These are phyloP conservation scores for Malassezia arunalokei DNA, from an alignment of 1,284 basidiomycete species.

Conservation along the genomic window DNA sequence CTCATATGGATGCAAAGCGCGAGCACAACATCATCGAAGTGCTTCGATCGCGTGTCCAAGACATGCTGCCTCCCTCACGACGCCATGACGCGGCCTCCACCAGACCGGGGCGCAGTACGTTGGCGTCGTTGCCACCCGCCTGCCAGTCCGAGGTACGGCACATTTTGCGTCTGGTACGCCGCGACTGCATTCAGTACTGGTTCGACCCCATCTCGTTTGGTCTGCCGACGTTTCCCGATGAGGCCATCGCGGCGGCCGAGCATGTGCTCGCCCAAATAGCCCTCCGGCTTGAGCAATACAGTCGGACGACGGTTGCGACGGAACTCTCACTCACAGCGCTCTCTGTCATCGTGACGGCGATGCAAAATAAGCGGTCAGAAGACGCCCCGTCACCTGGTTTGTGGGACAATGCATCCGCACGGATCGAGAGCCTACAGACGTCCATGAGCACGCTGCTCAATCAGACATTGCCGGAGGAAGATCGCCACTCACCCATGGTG, in stretches of 20 bases:
- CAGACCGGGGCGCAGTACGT: background rate
- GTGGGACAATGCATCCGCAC: slow-evolving; percentile 2
- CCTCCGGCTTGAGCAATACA: slow-evolving; percentile 7
- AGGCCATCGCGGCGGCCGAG: slow-evolving; percentile 4
- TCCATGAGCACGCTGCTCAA: slow-evolving; percentile 6
- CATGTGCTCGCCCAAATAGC: slow-evolving; percentile 8
- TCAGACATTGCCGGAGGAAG: slow-evolving; percentile 10
- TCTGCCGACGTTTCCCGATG: slow-evolving; percentile 3
- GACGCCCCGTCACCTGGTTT: background rate
- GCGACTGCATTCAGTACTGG: slow-evolving; percentile 19
- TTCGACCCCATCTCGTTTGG: slow-evolving; percentile 15
- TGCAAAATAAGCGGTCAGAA: slow-evolving; percentile 3
- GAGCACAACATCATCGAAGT: background rate
- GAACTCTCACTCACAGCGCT: slow-evolving; percentile 14
- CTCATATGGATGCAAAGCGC: background rate
- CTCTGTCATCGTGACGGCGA: slow-evolving; percentile 8
- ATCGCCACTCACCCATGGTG: slow-evolving; percentile 3
- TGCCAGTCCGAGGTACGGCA: slow-evolving; percentile 2
- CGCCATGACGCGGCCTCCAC: too few species aligned
- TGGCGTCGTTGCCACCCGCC: slow-evolving; percentile 1
- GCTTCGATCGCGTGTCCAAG: slow-evolving; percentile 1
- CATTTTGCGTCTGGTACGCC: slow-evolving; percentile 5
- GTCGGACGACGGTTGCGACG: slow-evolving; percentile 9
- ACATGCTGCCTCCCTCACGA: background rate
- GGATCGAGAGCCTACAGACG: slow-evolving; percentile 10